Evolutionary conservation across 73 alveolate species (phyloP), one percentile per base, ranked within the genome.

Genomic region (Paramecium octaurelia): DNA sequence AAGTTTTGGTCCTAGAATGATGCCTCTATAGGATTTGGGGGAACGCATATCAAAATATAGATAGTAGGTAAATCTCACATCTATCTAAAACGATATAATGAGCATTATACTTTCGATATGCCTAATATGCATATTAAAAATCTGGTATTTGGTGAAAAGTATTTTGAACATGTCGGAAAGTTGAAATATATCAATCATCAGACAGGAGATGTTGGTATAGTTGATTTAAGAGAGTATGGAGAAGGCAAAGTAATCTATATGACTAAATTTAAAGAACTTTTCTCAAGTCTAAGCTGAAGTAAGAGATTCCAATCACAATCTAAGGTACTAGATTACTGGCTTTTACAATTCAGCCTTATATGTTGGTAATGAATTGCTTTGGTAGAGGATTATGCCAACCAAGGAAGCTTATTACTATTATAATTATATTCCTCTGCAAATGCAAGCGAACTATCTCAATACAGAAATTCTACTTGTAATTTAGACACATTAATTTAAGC

Each of bases 21-120:
- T 43, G 93, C 93, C 0, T n/a, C 86, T 2, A 58, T 86, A 71
- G 68, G 92, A 14, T 94, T 94, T 73, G 94, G 94, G 42, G 96
- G 96, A 48, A 93, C 94, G 24, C 29, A 58, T 58, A 46, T 94
- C 2, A 31, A 46, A 36, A 58, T 94, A 24, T 88, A 43, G 20
- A 92, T 94, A 31, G 60, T 42, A 40, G 95, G 86, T 23, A 46
- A 84, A n/a, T 83, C 84, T 50, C 93, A 94, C 29, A 50, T 94
- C 14, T 58, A 21, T 16, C 46, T 94, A 34, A 93, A 93, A 57
- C 59, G 80, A 16, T 69, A 18, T 59, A 69, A 87, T 50, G 97
- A 94, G 38, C 73, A 58, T 35, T 73, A 73, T 73, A 36, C 23
- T 73, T 73, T 73, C 40, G 59, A 73, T 35, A 40, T 73, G 57